These are phyloP conservation scores for Heliamphora pulchella DNA, from an alignment of 179 eudicot genomes.

Conservation along the genomic window DNA sequence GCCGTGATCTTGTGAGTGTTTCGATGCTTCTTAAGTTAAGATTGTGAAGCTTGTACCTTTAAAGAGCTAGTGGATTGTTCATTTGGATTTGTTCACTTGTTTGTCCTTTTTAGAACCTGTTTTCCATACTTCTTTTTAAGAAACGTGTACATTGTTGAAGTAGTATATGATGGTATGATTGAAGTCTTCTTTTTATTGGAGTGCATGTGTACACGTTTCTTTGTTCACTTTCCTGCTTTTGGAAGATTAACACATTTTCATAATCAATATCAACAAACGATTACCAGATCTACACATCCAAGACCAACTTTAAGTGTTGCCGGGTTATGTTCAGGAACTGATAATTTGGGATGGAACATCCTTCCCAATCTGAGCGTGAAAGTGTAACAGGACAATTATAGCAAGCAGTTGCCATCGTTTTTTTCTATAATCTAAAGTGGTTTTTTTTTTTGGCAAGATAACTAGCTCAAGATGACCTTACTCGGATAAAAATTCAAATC, in stretches of 20 bases:
- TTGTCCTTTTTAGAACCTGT: not conserved
- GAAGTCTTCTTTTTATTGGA: not conserved
- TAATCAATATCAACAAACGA: not conserved
- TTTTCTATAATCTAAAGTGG: not conserved
- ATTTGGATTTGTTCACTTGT: conserved; percentile 6
- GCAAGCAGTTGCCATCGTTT: not conserved
- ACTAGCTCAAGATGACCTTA: not conserved
- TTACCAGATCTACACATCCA: not conserved
- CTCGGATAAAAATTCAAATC: not conserved
- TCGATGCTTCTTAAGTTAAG: not conserved
- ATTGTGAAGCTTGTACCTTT: conserved; percentile 1
- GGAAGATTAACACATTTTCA: not conserved
- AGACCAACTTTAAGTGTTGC: not conserved
- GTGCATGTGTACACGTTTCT: not conserved
- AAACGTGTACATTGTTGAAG: not conserved
- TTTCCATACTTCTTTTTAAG: not conserved
- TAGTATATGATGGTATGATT: not conserved
- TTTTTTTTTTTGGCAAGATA: not conserved
- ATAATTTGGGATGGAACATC: not conserved
- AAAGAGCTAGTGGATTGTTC: not conserved
- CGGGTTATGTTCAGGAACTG: not conserved
- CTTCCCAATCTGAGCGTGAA: not conserved
- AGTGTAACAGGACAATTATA: not conserved
- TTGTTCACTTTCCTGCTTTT: conserved; percentile 6
- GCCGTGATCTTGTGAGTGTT: conserved; percentile 94